phyloP scores from a whole-genome alignment of 495 filamentous ascomycete genomes.

The Aspergillus biplanus region DNA sequence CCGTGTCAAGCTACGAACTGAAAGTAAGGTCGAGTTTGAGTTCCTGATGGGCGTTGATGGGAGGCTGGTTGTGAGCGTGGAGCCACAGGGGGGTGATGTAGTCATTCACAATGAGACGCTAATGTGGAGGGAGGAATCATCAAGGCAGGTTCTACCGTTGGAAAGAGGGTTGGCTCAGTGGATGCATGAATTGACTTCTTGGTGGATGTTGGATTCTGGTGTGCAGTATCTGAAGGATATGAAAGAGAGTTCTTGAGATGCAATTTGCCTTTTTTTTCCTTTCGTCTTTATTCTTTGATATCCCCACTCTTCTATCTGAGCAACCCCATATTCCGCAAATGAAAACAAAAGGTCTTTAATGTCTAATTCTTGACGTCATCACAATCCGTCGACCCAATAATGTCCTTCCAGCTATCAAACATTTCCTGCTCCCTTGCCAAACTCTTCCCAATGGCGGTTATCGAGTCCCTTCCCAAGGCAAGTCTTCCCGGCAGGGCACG shows the following conservation, averaged over 20 bases:
- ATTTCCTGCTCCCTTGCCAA: conserved; percentile 35
- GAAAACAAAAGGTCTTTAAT: neutral
- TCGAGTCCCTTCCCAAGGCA: conserved; percentile 49
- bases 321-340: neutral
- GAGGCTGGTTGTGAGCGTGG: conserved; percentile 33
- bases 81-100: conserved; percentile 25
- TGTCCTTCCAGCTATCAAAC: conserved; percentile 43
- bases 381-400: conserved; percentile 19
- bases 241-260: conserved; percentile 12
- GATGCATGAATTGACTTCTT: conserved; percentile 42
- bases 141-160: conserved; percentile 32
- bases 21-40: conserved; percentile 39
- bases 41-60: conserved; percentile 36
- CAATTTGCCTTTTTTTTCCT: neutral
- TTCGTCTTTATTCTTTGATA: neutral
- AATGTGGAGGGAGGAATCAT: conserved; percentile 38
- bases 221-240: conserved; percentile 37
- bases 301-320: neutral
- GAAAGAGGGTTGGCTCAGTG: conserved; percentile 32
- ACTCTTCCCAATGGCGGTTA: conserved; percentile 36
- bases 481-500: conserved; percentile 45
- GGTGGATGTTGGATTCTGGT: conserved; percentile 47
- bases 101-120: conserved; percentile 38
- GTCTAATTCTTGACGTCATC: conserved; percentile 14
- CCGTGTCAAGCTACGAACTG: conserved; percentile 28